A percentile compares a stretch with the other conserved stretches of the same genome.
phyloP scores from a whole-genome alignment of 2,329 filamentous ascomycete species.

The Teratosphaeria viscida region DNA sequence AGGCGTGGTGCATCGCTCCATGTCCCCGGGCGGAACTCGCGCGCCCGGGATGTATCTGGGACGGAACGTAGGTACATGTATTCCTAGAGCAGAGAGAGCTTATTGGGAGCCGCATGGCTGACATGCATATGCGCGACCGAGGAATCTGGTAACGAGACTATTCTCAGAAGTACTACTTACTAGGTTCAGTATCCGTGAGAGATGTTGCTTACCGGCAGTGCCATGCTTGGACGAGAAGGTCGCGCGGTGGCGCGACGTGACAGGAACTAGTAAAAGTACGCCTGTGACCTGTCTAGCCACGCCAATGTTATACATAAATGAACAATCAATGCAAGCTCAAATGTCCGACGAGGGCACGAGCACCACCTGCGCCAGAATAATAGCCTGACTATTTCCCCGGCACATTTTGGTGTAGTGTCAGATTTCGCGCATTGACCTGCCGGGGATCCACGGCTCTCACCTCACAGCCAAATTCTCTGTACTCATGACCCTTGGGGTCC shows the following conservation, averaged over 20 bases:
- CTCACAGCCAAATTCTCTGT: neutral
- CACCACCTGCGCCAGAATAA: neutral
- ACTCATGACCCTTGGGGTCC: neutral
- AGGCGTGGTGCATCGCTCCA: neutral
- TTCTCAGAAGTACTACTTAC: neutral
- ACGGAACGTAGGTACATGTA: too few relatives aligned
- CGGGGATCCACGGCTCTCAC: neutral
- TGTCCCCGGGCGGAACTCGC: neutral
- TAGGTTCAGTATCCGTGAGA: neutral
- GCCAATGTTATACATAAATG: neutral
- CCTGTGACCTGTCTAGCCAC: neutral
- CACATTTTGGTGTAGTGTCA: neutral
- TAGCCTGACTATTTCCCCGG: neutral
- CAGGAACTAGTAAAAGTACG: neutral
- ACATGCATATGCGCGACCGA: neutral
- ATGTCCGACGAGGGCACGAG: neutral
- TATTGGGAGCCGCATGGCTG: neutral
- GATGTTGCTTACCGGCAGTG: neutral
- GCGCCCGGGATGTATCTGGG: too few relatives aligned
- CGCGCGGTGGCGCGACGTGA: neutral
- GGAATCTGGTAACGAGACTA: neutral
- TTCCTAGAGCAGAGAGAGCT: too few relatives aligned
- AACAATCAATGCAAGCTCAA: neutral
- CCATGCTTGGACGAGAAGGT: neutral
- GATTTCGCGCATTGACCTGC: neutral